A percentile compares a stretch with the other conserved stretches of the same genome.
Evolutionary conservation across 371 early-diverging fungal genomes (phyloP).

Genomic region (Mortierella sp.): DNA sequence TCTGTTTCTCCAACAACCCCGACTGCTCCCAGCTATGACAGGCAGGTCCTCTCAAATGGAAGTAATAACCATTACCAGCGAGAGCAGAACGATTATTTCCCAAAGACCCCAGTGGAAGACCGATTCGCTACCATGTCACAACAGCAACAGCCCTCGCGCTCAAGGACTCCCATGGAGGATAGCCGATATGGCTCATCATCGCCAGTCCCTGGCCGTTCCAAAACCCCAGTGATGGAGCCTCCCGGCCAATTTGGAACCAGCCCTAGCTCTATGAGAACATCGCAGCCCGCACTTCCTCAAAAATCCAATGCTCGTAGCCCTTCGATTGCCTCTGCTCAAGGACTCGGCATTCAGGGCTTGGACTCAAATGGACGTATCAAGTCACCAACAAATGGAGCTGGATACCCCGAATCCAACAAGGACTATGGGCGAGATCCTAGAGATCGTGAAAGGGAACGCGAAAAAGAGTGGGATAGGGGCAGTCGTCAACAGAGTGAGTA

Average conservation of each 20-base stretch:
- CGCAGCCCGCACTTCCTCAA: constrained; percentile 47
- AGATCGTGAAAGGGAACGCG: constrained; percentile 30
- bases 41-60: constrained; percentile 42
- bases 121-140: constrained; percentile 21
- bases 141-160: constrained; percentile 20
- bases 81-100: constrained; percentile 52
- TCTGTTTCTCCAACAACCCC: constrained; percentile 57
- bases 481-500: constrained; percentile 23
- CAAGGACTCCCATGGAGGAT: constrained; percentile 43
- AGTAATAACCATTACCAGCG: constrained; percentile 35
- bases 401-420: constrained; percentile 7
- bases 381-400: constrained; percentile 30
- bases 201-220: constrained; percentile 41
- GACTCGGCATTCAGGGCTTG: constrained; percentile 48
- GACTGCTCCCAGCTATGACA: constrained; percentile 49
- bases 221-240: constrained; percentile 39
- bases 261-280: constrained; percentile 28
- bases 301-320: constrained; percentile 56
- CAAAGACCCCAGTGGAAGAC: constrained; percentile 40
- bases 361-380: constrained; percentile 41
- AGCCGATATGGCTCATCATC: constrained; percentile 27
- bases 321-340: constrained; percentile 49
- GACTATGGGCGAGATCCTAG: constrained; percentile 6
- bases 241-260: constrained; percentile 28
- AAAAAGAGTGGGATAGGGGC: constrained; percentile 21